Evolutionary conservation across 805 yeast genomes (phyloP), one percentile per base, ranked within the genome.

Genomic region (Saccharomycopsis guyanensis): DNA sequence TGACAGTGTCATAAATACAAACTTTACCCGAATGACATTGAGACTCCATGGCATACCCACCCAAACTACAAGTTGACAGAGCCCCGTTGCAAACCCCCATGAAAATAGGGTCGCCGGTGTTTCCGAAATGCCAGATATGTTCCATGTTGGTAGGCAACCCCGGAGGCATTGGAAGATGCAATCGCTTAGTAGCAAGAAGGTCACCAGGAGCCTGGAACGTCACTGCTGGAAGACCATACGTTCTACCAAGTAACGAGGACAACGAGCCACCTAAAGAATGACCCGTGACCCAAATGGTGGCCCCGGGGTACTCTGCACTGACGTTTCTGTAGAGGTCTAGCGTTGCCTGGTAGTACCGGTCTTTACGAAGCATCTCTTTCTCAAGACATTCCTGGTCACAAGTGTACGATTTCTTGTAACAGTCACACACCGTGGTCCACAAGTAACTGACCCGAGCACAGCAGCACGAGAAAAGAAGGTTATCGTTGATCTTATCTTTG

Each of bases 21-120:
- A 78, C 77, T 60, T 73, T 74, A 0, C 97, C 98, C 0, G 95
- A 75, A 61, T 93, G 98, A 60, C 98, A 93, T 39, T 81, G 82
- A 0, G 96, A 82, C 58, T 93, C 98, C 96, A 93, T 82, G 8
- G 97, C 98, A 62, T 87, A 93, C 0, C 98, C 98, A 1, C 86
- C 96, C 6, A 86, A 71, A 50, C 91, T 80, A 63, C 98, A 93
- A 1, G 89, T 65, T 0, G 94, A 82, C 3, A 91, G 78, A 0
- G 93, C 94, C 7, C 98, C 98, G 58, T 85, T 88, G 61, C 98
- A 93, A 6, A 87, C 89, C 0, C 98, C 98, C 91, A 89, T 83
- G 58, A 72, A 93, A 1, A 93, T 86, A 1, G 98, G 98, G 61
- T 93, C 98, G 0, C 96, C 97, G 1, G 93, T 93, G 61, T 93